A percentile compares a stretch with the other conserved stretches of the same genome.
These are phyloP conservation scores for Podosphaera xanthii DNA, from an alignment of 2,329 filamentous ascomycete genomes.

Conservation along the genomic window DNA sequence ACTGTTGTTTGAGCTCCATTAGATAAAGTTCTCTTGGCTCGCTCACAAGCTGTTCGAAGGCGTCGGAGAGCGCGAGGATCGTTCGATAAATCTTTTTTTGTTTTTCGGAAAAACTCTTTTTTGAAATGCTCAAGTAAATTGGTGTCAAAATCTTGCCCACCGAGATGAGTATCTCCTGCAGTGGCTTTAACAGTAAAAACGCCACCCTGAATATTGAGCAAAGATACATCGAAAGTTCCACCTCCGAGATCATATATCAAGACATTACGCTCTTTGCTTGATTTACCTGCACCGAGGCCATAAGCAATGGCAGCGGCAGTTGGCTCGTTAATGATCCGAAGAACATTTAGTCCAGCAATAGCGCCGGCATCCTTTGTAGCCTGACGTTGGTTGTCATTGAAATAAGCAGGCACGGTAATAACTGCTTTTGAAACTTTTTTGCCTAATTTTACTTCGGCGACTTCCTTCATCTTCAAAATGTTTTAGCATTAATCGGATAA, in stretches of 20 bases:
- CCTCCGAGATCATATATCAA: slow-evolving; percentile 99
- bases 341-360: slow-evolving; percentile 90
- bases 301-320: slow-evolving; percentile 97
- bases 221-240: slow-evolving; percentile 99
- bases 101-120: slow-evolving; percentile 74
- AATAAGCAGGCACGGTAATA: slow-evolving; percentile 97
- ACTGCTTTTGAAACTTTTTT: slow-evolving; percentile 99
- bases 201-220: slow-evolving; percentile 95
- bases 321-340: slow-evolving; percentile 99
- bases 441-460: slow-evolving; percentile 92
- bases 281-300: slow-evolving; percentile 86
- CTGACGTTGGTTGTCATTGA: slow-evolving; percentile 99
- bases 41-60: slow-evolving; percentile 94
- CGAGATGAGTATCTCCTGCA: slow-evolving; percentile 89
- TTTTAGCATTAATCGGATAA: neutral
- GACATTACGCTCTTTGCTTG: slow-evolving; percentile 94
- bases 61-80: slow-evolving; percentile 86
- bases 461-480: slow-evolving; percentile 74
- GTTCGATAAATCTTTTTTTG: slow-evolving; percentile 35
- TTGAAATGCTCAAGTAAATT: slow-evolving; percentile 92
- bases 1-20: slow-evolving; percentile 94
- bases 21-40: slow-evolving; percentile 96
- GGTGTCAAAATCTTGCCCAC: slow-evolving; percentile 91
- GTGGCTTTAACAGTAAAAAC: slow-evolving; percentile 99
- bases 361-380: slow-evolving; percentile 98